Base-by-base conservation (phyloP, 352 stramenopile genomes). In the Phytopythium litorale region DNA sequence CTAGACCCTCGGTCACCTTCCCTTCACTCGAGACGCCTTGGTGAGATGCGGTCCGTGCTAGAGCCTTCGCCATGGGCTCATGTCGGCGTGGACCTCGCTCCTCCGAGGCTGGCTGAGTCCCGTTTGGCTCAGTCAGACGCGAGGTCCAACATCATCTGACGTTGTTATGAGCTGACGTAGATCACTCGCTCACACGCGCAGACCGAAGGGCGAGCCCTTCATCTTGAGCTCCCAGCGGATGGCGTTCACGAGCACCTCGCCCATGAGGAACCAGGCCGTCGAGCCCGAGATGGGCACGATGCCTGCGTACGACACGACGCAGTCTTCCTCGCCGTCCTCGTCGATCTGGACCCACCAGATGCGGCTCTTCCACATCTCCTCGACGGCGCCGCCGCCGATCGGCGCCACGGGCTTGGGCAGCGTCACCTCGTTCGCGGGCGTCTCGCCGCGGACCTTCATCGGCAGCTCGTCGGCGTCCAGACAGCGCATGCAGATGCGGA, bases 281-380 rank as follows among this genome's bases (percentile, higher is more conserved):
- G 53, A 58, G 11, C 53, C 53, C 18, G 53, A 43, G n/a, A 58
- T 46, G 33, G 53, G 53, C 32, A 58, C 53, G 25, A 58, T 38
- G 7, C 53, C 53, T n/a, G 53, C 53, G 33, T 58, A 58, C 53
- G 53, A 58, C 33, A 58, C 53, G 53, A 58, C 37, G 23, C 53
- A 58, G 32, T 40, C 53, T 5, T 33, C 53, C 9, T 58, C 53
- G n/a, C 35, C 53, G 38, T 58, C 35, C 9, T 49, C 35, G n/a
- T 58, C 53, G 18, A 58, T 46, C 53, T 58, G 53, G 21, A 58
- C 37, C 53, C 53, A 58, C 53, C 53, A 58, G n/a, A 58, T 38
- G 18, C 53, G 53, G 35, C 53, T 46, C 38, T 58, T 58, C 53
- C 53, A 58, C 18, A 58, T 11, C 35, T 58, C 53, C 35, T 58